Conservation (phyloP, 352 stramenopile species). For the Phytophthora multivora region DNA sequence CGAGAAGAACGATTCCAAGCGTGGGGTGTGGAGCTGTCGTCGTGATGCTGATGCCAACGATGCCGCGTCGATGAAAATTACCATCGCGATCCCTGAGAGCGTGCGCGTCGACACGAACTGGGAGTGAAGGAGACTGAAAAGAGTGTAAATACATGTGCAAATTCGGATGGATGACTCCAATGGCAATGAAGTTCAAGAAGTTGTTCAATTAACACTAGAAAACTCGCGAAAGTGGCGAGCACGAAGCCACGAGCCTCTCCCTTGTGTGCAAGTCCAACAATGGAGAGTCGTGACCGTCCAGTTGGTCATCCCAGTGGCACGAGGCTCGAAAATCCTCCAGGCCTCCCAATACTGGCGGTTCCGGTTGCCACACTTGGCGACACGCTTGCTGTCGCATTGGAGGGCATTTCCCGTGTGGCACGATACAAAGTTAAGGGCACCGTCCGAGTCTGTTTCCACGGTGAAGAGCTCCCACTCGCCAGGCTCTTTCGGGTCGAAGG, state of each 20-base stretch:
- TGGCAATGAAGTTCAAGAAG: too few relatives aligned
- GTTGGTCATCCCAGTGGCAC: not conserved
- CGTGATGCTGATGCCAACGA: conserved; percentile 39
- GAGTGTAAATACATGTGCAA: not conserved
- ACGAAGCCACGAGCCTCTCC: too few relatives aligned
- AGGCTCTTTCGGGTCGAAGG: conserved; percentile 35
- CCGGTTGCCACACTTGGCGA: conserved; percentile 28
- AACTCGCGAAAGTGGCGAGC: too few relatives aligned
- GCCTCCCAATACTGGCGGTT: conserved; percentile 24
- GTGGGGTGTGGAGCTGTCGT: conserved; percentile 54
- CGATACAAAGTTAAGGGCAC: conserved; percentile 39
- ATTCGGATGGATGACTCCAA: too few relatives aligned
- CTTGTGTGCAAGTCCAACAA: too few relatives aligned
- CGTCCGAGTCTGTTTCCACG: conserved; percentile 33
- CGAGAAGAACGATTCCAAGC: conserved; percentile 59
- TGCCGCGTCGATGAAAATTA: conserved; percentile 47
- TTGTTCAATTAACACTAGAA: too few relatives aligned
- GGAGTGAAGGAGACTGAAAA: conserved; percentile 32
- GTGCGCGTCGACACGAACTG: conserved; percentile 41
- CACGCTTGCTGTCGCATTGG: conserved; percentile 20
- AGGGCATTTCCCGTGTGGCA: conserved; percentile 33
- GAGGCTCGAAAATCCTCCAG: conserved; percentile 33
- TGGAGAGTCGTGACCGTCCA: too few relatives aligned
- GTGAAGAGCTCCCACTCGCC: conserved; percentile 36
- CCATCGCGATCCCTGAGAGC: conserved; percentile 48